phyloP scores from a whole-genome alignment of 2,329 filamentous ascomycete genomes.

The Lachnellula arida region DNA sequence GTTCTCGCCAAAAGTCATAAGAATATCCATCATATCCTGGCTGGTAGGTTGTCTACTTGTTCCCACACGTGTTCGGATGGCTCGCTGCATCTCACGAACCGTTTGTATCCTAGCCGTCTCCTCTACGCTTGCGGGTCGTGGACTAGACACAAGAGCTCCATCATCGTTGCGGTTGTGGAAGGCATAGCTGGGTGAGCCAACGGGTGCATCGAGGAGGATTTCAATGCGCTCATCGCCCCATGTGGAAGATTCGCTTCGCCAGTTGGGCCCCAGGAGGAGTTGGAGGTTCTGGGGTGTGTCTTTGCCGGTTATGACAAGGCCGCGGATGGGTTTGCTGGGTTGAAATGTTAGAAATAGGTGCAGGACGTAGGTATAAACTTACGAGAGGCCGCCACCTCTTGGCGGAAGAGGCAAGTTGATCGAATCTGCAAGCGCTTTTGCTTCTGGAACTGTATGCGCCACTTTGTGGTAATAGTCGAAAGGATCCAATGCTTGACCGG shows the following conservation, averaged over 20 bases:
- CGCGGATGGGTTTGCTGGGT: not conserved
- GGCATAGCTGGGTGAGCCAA: not conserved
- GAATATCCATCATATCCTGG: not conserved
- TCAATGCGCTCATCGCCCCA: not conserved
- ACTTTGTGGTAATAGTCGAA: constrained; percentile 10
- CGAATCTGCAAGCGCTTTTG: not conserved
- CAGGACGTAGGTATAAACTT: not conserved
- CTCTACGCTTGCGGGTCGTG: not conserved
- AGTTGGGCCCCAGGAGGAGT: not conserved
- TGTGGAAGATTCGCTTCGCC: not conserved
- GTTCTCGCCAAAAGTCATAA: not conserved
- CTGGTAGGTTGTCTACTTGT: not conserved
- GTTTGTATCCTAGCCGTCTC: not conserved
- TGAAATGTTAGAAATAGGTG: not conserved
- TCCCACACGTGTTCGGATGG: not conserved
- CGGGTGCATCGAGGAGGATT: not conserved
- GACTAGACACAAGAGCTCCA: not conserved
- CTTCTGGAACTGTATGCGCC: constrained; percentile 1
- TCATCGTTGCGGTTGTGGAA: not conserved
- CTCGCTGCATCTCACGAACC: not conserved
- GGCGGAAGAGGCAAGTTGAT: not conserved
- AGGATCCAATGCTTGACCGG: not conserved
- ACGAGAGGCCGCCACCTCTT: not conserved
- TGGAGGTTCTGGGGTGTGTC: constrained; percentile 1
- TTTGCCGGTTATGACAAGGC: constrained; percentile 2